Evolutionary conservation across 768 basidiomycete genomes (phyloP), one percentile per base, ranked within the genome.

Genomic region (Leucogyrophana mollusca): DNA sequence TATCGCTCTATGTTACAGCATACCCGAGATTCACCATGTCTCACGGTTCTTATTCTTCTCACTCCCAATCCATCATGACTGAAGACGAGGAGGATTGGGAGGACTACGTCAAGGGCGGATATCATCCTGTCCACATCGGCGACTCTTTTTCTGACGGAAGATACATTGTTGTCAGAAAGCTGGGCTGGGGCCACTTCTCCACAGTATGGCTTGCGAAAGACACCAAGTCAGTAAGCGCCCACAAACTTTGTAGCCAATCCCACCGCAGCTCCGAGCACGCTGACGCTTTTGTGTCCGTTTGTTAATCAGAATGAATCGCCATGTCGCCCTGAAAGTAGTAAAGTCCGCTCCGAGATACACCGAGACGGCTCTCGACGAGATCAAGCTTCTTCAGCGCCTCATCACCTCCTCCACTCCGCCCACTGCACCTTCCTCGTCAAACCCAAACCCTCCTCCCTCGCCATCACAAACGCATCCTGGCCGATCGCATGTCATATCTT

Each of bases 251-350:
- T 30, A 13, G 13, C 27, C 27, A 38, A 30, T 24, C 23, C 39
- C 25, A 42, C 10, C 40, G 25, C 33, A 43, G 50, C 42, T 44
- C 43, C 49, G 46, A 43, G 47, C 43, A 46, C 49, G 35, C 58
- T 54, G 32, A 57, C 54, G 44, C 46, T 35, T 52, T 23, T 42
- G 43, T 51, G 49, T 42, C 34, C 27, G 27, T 14, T 47, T 33
- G 7, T 17, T 20, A 54, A 47, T 49, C 70, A 99, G 95, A 62
- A 77, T 93, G 71, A 85, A 90, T 56, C 89, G 93, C 40, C 96
- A 99, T 69, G 96, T 99, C 58, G 96, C 96, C 11, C 85, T 99
- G 65, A 99, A 99, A 70, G 91, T 99, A 60, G 96, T 99, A 66
- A 99, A 98, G 69, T 96, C 94, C 13, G 96, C 95, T 0, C 83